Evolutionary conservation across 306 rosid genomes (phyloP).

Genomic region (Cicer pinnatifidum): DNA sequence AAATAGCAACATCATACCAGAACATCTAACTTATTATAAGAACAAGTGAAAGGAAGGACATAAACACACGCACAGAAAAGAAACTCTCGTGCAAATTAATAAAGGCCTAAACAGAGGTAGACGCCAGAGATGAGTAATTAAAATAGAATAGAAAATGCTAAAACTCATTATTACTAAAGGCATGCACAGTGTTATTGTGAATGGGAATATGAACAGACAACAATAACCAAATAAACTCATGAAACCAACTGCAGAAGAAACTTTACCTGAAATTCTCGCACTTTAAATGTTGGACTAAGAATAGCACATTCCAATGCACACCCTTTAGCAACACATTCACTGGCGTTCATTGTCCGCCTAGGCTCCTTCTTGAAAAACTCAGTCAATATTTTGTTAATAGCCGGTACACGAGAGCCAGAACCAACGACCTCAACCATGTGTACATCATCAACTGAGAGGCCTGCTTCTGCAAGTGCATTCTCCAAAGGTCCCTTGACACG

Average conservation of each 20-base stretch:
- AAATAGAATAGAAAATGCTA: too few species aligned
- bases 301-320: constrained; percentile 94
- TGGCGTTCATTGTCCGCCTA: constrained; percentile 95
- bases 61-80: too few species aligned
- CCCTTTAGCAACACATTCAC: constrained; percentile 95
- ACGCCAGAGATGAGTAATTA: too few species aligned
- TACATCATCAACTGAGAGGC: constrained; percentile 68
- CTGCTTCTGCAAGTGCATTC: constrained; percentile 85
- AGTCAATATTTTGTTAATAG: constrained; percentile 76
- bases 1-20: not conserved
- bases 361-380: constrained; percentile 93
- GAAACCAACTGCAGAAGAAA: not conserved
- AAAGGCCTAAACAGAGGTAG: too few species aligned
- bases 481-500: constrained; percentile 88
- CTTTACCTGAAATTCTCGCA: constrained; percentile 87
- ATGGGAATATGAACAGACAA: too few species aligned
- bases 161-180: not conserved
- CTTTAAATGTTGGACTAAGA: constrained; percentile 95
- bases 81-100: too few species aligned
- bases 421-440: constrained; percentile 92
- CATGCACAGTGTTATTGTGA: not conserved
- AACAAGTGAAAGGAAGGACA: too few species aligned
- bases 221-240: not conserved
- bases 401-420: constrained; percentile 95
- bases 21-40: too few species aligned